Evolutionary conservation across 2,329 filamentous ascomycete species (phyloP), one percentile per base, ranked within the genome.

Genomic region (Neonectria ditissima): DNA sequence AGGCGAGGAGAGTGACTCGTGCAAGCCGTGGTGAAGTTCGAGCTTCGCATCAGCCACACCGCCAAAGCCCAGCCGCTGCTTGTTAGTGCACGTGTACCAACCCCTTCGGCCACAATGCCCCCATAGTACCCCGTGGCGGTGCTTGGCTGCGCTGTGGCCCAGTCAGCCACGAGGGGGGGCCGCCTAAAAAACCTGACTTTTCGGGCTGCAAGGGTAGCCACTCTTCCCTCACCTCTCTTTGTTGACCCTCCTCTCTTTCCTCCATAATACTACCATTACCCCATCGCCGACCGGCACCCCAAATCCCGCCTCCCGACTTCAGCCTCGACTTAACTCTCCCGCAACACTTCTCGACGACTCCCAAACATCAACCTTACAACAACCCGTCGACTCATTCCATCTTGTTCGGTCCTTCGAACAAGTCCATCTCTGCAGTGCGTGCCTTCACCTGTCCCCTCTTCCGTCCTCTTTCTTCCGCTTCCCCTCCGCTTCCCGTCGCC

Each of bases 181-280:
- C 61, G 48, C 63, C 57, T 62, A 55, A 63, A 62, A 71, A 74
- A 75, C 73, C 72, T 73, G 73, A 75, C 71, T 75, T 75, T 76
- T 75, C 71, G 68, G 74, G 71, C 74, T 72, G 68, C 72, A 59
- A 65, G 59, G 61, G 65, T 65, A 71, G 70, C 58, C 67, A 68
- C 68, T 65, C 62, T 62, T 73, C 71, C 61, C 64, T 71, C 70
- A 70, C 69, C 74, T 72, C 71, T 67, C 70, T 72, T 74, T 73
- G 66, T 71, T 71, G 69, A 66, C 70, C 66, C 68, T 69, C 66
- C 59, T 72, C 67, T 66, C 69, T 66, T 69, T 65, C 69, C 66
- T 65, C 66, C 63, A 65, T 65, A 65, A 65, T 65, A 65, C 57
- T 65, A 58, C 60, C 62, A 50, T 62, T 66, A 68, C 70, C 70